Conservation (phyloP, 1,284 basidiomycete species). For the Rhodotorula sp. region DNA sequence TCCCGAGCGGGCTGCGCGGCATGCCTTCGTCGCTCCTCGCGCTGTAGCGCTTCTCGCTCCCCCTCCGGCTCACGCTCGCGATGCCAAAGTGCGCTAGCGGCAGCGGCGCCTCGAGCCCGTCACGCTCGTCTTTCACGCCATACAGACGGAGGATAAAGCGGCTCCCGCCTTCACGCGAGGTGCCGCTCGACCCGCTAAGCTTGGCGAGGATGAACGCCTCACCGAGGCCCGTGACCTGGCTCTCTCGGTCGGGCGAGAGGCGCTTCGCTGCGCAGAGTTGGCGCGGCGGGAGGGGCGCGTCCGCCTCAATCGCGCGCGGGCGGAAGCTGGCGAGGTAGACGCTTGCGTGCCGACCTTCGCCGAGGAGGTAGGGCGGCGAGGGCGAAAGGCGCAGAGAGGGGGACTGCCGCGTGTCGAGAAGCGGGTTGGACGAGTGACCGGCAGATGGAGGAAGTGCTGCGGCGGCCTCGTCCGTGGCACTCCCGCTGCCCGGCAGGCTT, state of each 20-base stretch:
- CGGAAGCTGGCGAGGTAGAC: constrained; percentile 53
- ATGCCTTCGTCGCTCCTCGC: background rate
- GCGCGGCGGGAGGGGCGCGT: background rate
- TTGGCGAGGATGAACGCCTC: constrained; percentile 56
- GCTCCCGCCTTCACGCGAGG: background rate
- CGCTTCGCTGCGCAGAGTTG: constrained; percentile 55
- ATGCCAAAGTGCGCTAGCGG: background rate
- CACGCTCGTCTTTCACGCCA: constrained; percentile 40
- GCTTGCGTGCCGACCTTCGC: constrained; percentile 54
- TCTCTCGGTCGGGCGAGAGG: constrained; percentile 53
- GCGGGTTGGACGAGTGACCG: constrained; percentile 21
- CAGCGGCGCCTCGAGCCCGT: constrained; percentile 30
- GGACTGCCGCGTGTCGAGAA: constrained; percentile 33
- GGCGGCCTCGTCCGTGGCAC: background rate
- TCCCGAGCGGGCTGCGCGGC: background rate
- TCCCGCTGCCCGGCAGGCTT: too few relatives aligned
- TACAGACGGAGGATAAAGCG: constrained; percentile 21
- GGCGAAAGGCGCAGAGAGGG: constrained; percentile 47
- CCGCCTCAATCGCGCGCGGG: background rate
- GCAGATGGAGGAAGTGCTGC: constrained; percentile 10
- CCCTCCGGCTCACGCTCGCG: background rate
- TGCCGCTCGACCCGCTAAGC: constrained; percentile 31
- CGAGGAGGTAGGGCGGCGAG: constrained; percentile 50
- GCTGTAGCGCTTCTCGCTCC: background rate
- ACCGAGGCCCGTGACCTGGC: constrained; percentile 53